Conservation (phyloP, 306 rosid species). For the Glycine tomentella region DNA sequence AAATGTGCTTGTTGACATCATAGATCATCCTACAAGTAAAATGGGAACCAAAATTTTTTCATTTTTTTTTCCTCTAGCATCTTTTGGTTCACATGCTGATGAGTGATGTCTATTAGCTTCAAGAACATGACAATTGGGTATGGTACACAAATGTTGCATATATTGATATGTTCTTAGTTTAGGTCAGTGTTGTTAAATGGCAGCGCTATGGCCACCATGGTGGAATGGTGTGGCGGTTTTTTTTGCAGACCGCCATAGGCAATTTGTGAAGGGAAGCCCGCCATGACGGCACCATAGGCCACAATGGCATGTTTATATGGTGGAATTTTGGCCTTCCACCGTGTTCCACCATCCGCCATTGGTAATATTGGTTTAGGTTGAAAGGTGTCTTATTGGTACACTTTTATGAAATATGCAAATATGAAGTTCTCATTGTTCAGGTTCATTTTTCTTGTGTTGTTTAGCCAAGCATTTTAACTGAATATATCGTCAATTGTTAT, state of each 20-base stretch:
- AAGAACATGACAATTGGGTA: slow-evolving; percentile 1
- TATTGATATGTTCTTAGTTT: not conserved
- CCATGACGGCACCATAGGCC: too few species aligned
- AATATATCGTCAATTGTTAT: slow-evolving; percentile 7
- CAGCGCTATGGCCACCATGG: too few species aligned
- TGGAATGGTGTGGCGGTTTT: too few species aligned
- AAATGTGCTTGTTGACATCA: slow-evolving; percentile 3
- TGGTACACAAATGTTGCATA: slow-evolving; percentile 23
- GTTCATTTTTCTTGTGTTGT: slow-evolving; percentile 18
- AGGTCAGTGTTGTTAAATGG: too few species aligned
- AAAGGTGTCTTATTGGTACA: slow-evolving; percentile 29
- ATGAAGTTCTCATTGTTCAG: slow-evolving; percentile 3
- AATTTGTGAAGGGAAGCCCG: too few species aligned
- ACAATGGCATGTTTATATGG: too few species aligned
- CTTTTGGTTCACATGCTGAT: slow-evolving; percentile 12
- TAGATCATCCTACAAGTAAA: slow-evolving; percentile 30
- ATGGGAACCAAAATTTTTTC: not conserved
- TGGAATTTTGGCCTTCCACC: too few species aligned
- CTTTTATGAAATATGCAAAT: slow-evolving; percentile 19
- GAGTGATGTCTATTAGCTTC: slow-evolving; percentile 11
- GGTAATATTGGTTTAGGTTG: not conserved
- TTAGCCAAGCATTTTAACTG: not conserved
- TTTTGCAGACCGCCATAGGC: too few species aligned
- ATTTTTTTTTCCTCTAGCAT: not conserved
- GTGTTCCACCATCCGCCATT: too few species aligned